Percentiles rank a stretch among this genome's conserved stretches.
phyloP scores from a whole-genome alignment of 2,329 filamentous ascomycete species.

The Curvularia verruculosa region DNA sequence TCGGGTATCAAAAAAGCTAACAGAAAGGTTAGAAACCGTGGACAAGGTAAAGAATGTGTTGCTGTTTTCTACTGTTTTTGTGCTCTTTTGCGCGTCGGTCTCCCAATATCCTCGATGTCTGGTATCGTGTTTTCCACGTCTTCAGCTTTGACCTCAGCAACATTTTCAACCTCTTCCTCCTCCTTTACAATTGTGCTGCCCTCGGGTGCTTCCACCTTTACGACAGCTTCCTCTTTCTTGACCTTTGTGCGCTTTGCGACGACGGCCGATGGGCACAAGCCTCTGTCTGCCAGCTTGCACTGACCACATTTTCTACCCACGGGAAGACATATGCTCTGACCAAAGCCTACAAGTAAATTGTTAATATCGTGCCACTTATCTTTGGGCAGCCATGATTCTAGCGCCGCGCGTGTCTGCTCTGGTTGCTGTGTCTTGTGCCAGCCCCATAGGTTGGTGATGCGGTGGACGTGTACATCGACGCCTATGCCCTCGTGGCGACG shows the following conservation, averaged over 20 bases:
- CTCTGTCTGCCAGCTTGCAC: constrained; percentile 77
- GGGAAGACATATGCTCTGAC: constrained; percentile 84
- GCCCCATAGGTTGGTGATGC: constrained; percentile 92
- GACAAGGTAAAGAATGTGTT: not conserved
- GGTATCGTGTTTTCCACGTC: constrained; percentile 27
- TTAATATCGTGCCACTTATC: constrained; percentile 95
- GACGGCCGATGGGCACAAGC: constrained; percentile 69
- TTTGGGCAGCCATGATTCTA: constrained; percentile 82
- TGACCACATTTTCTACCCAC: constrained; percentile 82
- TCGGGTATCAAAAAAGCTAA: not conserved
- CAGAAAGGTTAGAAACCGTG: not conserved
- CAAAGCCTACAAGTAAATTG: constrained; percentile 82
- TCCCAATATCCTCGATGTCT: constrained; percentile 46
- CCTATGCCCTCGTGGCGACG: constrained; percentile 77
- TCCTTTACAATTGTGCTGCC: constrained; percentile 37
- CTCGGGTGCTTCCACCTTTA: constrained; percentile 47
- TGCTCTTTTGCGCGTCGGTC: constrained; percentile 12
- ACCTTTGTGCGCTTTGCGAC: constrained; percentile 58
- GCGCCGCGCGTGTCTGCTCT: constrained; percentile 76
- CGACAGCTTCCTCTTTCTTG: constrained; percentile 50
- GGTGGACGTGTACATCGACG: constrained; percentile 93
- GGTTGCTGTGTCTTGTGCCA: constrained; percentile 84
- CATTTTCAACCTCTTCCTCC: constrained; percentile 18
- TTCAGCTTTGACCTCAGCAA: constrained; percentile 36
- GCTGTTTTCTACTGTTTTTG: constrained; percentile 2